Evolutionary conservation across 306 rosid genomes (phyloP), one percentile per base, ranked within the genome.

Genomic region (Nissolia schottii): DNA sequence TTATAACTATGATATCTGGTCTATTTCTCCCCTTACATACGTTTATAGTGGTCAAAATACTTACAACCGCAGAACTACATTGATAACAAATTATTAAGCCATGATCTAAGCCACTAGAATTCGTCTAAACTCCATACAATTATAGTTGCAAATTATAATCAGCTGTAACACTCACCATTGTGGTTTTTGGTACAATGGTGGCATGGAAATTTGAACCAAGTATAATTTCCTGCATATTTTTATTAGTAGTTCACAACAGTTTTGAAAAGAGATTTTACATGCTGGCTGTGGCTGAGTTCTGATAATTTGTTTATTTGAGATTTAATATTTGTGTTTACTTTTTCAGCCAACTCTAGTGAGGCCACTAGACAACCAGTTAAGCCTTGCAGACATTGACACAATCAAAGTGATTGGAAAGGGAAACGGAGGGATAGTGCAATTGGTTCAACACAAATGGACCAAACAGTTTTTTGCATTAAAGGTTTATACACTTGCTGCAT

Each of bases 391-490:
- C 70, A 66, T 94, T 41, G 96, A 94, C 71, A 68, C 74, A 49
- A 83, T 94, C 78, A 91, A 91, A 84, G 97, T 91, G 74, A 85
- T 94, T 22, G 99, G 99, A 63, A 94, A 94, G 73, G 99, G 99
- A 77, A 89, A 79, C 84, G 99, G 99, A 1, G 99, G 97, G 65
- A 87, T 87, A 61, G 99, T 94, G 73, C 99, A 86, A 76, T 76
- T 91, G 94, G 99, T 94, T 50, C 96, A 85, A 75, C 99, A 94
- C 89, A 94, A 94, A 86, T 91, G 97, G 99, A 94, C 97, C 67
- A 87, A 81, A 78, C 99, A 94, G 79, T 91, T 94, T 86, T 94
- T 94, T 85, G 98, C 98, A 14, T 81, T 94, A 9, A 94, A 94
- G 97, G 99, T 91, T 85, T 37, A n/a, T n/a, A n/a, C n/a, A 59